A percentile compares a stretch with the other conserved stretches of the same genome.
Evolutionary conservation across 2,329 filamentous ascomycete species (phyloP).

Genomic region (Fusarium sp.): DNA sequence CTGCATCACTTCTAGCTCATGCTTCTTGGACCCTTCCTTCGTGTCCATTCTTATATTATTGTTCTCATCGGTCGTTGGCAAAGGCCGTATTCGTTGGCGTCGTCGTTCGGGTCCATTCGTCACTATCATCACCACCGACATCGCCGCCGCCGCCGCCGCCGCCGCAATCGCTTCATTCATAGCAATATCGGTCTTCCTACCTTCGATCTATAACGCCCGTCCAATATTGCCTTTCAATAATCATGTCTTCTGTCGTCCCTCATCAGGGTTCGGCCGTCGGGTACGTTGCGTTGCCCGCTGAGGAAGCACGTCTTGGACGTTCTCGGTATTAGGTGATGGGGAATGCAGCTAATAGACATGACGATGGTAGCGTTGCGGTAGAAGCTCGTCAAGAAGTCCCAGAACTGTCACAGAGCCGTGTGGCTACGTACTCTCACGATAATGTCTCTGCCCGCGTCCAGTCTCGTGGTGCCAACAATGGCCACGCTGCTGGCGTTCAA

Average conservation of each 20-base stretch:
- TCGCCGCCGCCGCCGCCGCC: not conserved
- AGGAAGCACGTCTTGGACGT: not conserved
- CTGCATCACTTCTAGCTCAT: not conserved
- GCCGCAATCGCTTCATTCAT: not conserved
- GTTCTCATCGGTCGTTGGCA: constrained; percentile 10
- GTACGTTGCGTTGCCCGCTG: constrained; percentile 13
- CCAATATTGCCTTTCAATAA: not conserved
- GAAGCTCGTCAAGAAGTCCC: constrained; percentile 7
- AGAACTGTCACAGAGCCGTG: not conserved
- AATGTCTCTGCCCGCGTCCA: constrained; percentile 11
- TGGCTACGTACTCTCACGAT: not conserved
- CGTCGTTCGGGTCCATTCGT: not conserved
- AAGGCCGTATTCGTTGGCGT: not conserved
- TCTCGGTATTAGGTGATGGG: not conserved
- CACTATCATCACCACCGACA: not conserved
- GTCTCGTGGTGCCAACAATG: not conserved
- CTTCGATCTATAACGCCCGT: not conserved
- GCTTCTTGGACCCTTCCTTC: not conserved
- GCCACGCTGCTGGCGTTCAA: not conserved
- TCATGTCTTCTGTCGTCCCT: constrained; percentile 21
- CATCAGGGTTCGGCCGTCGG: constrained; percentile 17
- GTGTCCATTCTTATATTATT: not conserved
- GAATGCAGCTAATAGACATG: constrained; percentile 13
- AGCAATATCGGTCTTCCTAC: not conserved
- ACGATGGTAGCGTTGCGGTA: not conserved